phyloP scores from a whole-genome alignment of 2,329 filamentous ascomycete genomes.

The Colletotrichum gigasporum region DNA sequence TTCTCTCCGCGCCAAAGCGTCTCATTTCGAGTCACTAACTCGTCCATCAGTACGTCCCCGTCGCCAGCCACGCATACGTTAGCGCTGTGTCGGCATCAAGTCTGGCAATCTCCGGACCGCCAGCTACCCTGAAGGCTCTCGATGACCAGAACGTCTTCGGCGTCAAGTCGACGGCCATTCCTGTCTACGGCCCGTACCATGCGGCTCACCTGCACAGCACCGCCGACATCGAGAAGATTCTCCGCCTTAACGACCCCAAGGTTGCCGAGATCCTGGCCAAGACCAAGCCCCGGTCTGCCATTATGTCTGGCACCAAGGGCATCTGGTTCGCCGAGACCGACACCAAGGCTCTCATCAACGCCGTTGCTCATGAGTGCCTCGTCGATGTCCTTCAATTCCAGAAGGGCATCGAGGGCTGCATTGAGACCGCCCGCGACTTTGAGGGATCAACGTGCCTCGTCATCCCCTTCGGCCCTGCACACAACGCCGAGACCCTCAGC shows the following conservation, averaged over 20 bases:
- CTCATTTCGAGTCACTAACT: neutral
- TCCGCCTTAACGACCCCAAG: slow-evolving; percentile 52
- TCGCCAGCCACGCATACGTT: slow-evolving; percentile 60
- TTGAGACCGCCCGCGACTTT: slow-evolving; percentile 52
- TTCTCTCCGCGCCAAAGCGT: too few species aligned
- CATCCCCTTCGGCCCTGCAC: slow-evolving; percentile 60
- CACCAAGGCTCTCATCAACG: slow-evolving; percentile 51
- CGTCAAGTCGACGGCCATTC: slow-evolving; percentile 56
- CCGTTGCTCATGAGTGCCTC: slow-evolving; percentile 58
- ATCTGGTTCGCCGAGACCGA: slow-evolving; percentile 49
- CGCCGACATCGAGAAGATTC: slow-evolving; percentile 54
- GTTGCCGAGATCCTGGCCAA: slow-evolving; percentile 50
- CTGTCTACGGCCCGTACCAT: slow-evolving; percentile 67
- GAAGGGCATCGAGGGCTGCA: slow-evolving; percentile 58
- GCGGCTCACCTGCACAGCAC: slow-evolving; percentile 60
- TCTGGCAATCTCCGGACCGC: slow-evolving; percentile 65
- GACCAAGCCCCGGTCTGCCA: slow-evolving; percentile 54
- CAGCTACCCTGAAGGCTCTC: slow-evolving; percentile 55
- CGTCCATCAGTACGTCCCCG: slow-evolving; percentile 49
- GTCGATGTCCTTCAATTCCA: slow-evolving; percentile 59
- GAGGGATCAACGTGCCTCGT: slow-evolving; percentile 52
- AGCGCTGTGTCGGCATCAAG: slow-evolving; percentile 60
- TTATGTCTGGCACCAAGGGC: slow-evolving; percentile 63
- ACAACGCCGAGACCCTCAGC: slow-evolving; percentile 56
- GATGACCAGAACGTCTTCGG: slow-evolving; percentile 50